Conservation (phyloP, 2,329 filamentous ascomycete genomes). For the Gyromitra esculenta region DNA sequence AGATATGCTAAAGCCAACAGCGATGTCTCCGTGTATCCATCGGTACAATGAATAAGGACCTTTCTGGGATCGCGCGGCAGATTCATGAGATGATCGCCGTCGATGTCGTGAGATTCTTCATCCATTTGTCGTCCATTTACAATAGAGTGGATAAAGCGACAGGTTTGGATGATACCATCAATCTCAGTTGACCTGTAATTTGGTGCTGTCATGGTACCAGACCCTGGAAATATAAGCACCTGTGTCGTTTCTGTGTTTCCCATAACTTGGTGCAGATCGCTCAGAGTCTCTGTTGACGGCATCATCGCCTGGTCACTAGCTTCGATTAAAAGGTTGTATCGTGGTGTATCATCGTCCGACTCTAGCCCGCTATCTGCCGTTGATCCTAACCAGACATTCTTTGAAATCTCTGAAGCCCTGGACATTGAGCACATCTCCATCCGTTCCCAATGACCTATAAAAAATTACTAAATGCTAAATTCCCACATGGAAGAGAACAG, state of each 20-base stretch:
- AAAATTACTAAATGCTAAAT: slow-evolving; percentile 25
- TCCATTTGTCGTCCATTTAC: slow-evolving; percentile 69
- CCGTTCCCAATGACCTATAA: slow-evolving; percentile 78
- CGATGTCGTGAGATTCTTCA: slow-evolving; percentile 64
- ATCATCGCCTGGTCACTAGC: slow-evolving; percentile 85
- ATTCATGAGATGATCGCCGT: slow-evolving; percentile 57
- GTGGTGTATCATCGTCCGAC: slow-evolving; percentile 65
- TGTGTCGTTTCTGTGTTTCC: slow-evolving; percentile 62
- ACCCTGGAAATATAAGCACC: slow-evolving; percentile 85
- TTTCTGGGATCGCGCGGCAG: slow-evolving; percentile 66
- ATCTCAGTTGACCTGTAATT: slow-evolving; percentile 84
- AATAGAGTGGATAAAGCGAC: slow-evolving; percentile 87
- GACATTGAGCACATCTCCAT: slow-evolving; percentile 95
- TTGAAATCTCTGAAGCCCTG: slow-evolving; percentile 83
- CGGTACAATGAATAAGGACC: slow-evolving; percentile 89
- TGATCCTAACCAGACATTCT: slow-evolving; percentile 86
- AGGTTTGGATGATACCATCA: slow-evolving; percentile 84
- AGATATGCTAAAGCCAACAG: slow-evolving; percentile 89
- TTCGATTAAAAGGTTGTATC: slow-evolving; percentile 85
- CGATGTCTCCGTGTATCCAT: slow-evolving; percentile 95
- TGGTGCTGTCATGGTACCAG: slow-evolving; percentile 87
- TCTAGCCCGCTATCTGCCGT: slow-evolving; percentile 61
- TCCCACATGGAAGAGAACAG: slow-evolving; percentile 38
- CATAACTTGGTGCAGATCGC: slow-evolving; percentile 58
- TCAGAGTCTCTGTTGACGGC: slow-evolving; percentile 73